Percentiles rank a stretch among this genome's conserved stretches.
Evolutionary conservation across 208 protist genomes (phyloP).

Genomic region (Entamoeba invadens): DNA sequence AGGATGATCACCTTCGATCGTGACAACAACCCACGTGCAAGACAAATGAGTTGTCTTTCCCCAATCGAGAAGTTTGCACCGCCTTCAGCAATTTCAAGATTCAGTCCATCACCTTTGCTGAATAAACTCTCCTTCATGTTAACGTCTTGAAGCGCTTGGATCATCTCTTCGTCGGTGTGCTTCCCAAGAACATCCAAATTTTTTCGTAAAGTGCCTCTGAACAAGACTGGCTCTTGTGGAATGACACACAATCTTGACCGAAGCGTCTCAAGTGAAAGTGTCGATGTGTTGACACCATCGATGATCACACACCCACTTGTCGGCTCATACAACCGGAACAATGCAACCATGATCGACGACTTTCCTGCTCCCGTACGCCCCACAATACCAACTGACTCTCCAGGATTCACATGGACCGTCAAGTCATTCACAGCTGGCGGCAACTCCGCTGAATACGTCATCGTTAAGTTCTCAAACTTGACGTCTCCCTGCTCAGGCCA

Average conservation of each 20-base stretch:
- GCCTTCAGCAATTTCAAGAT: background rate
- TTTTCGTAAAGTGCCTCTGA: slow-evolving; percentile 29
- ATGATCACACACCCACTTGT: slow-evolving; percentile 23
- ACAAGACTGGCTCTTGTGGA: slow-evolving; percentile 42
- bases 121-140: slow-evolving; percentile 16
- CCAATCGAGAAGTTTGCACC: slow-evolving; percentile 23
- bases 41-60: slow-evolving; percentile 29
- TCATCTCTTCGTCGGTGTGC: slow-evolving; percentile 26
- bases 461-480: background rate
- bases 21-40: slow-evolving; percentile 21
- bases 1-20: slow-evolving; percentile 10
- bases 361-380: slow-evolving; percentile 46
- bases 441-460: background rate
- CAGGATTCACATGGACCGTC: slow-evolving; percentile 13
- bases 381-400: slow-evolving; percentile 41
- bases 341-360: slow-evolving; percentile 21
- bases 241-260: slow-evolving; percentile 28
- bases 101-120: background rate
- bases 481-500: background rate
- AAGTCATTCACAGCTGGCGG: slow-evolving; percentile 22
- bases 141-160: slow-evolving; percentile 9
- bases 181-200: slow-evolving; percentile 34
- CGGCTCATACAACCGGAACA: slow-evolving; percentile 37
- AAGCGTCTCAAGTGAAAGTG: slow-evolving; percentile 23
- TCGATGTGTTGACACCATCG: slow-evolving; percentile 29